Conservation (phyloP, 2,329 filamentous ascomycete genomes). For the Cytospora paraplurivora region DNA sequence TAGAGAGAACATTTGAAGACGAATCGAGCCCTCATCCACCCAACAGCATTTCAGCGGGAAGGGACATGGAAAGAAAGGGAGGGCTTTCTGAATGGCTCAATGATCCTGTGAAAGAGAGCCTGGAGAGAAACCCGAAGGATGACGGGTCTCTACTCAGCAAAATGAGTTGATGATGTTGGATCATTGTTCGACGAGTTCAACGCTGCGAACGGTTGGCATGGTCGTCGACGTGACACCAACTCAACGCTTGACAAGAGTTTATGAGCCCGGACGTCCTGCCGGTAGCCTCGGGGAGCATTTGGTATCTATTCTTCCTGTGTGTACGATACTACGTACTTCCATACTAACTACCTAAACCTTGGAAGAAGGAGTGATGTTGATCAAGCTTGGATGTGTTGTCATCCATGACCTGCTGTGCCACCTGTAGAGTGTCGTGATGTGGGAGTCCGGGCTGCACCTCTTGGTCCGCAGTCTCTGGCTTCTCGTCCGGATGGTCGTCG, state of each 20-base stretch:
- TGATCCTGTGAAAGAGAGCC: background rate
- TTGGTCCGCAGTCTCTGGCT: conserved; percentile 33
- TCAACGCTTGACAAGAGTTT: too few species aligned
- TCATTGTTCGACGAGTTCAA: too few species aligned
- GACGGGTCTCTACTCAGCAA: too few species aligned
- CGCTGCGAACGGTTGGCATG: too few species aligned
- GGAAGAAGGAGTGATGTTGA: conserved; percentile 37
- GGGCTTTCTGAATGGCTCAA: background rate
- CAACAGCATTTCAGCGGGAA: background rate
- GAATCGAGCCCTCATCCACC: background rate
- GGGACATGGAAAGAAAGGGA: background rate
- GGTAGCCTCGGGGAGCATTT: too few species aligned
- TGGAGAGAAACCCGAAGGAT: background rate
- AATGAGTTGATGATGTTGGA: background rate
- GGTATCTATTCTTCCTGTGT: too few species aligned
- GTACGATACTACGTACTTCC: too few species aligned
- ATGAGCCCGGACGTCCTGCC: too few species aligned
- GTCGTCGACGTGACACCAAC: too few species aligned
- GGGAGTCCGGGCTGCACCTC: conserved; percentile 30
- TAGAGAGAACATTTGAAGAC: background rate
- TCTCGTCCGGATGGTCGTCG: conserved; percentile 37
- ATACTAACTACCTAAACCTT: too few species aligned
- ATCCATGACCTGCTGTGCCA: conserved; percentile 56
- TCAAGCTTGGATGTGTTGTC: conserved; percentile 56
- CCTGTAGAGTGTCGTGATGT: conserved; percentile 46